These are phyloP conservation scores for Lotmaria passim DNA, from an alignment of 208 protist species.

Conservation along the genomic window DNA sequence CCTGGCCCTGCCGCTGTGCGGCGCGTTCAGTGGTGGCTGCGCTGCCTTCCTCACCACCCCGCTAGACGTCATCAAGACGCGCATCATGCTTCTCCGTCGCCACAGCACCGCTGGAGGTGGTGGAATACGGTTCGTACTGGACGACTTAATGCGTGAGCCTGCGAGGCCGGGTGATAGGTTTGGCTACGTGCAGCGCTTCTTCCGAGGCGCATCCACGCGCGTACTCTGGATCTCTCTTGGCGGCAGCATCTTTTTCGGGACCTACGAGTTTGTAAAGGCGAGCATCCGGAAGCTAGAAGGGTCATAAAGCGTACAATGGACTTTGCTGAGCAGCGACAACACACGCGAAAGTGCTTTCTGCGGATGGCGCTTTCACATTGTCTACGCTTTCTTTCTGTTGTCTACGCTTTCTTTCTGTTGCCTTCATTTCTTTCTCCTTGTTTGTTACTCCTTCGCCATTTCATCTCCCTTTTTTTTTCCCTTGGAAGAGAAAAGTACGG, in stretches of 20 bases:
- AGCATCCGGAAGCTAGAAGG: conserved; percentile 17
- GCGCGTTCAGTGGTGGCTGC: conserved; percentile 81
- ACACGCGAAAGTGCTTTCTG: too few relatives aligned
- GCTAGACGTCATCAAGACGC: conserved; percentile 93
- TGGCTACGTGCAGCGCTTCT: conserved; percentile 79
- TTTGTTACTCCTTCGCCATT: too few relatives aligned
- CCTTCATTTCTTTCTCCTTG: too few relatives aligned
- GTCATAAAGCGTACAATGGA: neutral
- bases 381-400: too few relatives aligned
- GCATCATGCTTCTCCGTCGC: conserved; percentile 86
- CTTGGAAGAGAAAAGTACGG: neutral
- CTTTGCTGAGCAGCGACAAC: neutral
- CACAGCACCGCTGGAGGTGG: conserved; percentile 8
- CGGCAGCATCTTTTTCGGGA: conserved; percentile 92
- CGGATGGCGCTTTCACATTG: too few relatives aligned
- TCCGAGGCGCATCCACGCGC: conserved; percentile 82
- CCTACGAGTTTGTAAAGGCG: conserved; percentile 78
- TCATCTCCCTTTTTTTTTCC: too few relatives aligned
- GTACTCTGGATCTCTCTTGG: conserved; percentile 92
- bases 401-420: too few relatives aligned
- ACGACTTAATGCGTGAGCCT: conserved; percentile 58
- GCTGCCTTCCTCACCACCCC: conserved; percentile 92
- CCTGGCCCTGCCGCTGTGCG: conserved; percentile 66
- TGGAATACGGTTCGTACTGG: conserved; percentile 44
- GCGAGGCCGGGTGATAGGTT: conserved; percentile 65